Percentiles rank a stretch among this genome's conserved stretches.
Conservation (phyloP, 148 eudicot genomes). For the Rhododendron molle region DNA sequence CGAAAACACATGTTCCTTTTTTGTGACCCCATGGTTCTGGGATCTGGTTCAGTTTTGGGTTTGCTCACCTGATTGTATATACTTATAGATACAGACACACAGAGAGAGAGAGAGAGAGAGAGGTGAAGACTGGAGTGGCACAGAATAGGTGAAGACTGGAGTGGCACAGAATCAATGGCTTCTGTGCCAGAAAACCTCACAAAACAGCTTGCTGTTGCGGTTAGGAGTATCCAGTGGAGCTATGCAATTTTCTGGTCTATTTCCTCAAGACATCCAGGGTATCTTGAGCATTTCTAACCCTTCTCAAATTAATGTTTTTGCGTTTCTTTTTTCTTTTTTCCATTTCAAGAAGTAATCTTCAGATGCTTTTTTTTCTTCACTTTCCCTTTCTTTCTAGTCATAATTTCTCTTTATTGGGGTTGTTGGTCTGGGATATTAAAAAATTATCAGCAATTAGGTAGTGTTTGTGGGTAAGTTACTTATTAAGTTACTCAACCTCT, state of each 20-base stretch:
- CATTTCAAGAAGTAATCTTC: background rate
- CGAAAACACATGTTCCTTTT: background rate
- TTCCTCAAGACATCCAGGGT: slow-evolving; percentile 52
- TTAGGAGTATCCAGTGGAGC: slow-evolving; percentile 68
- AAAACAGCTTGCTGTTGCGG: slow-evolving; percentile 52
- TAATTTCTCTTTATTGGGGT: background rate
- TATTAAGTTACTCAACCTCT: background rate
- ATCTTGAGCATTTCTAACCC: slow-evolving; percentile 9
- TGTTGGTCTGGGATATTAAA: background rate
- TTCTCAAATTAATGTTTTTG: background rate
- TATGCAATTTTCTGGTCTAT: slow-evolving; percentile 78
- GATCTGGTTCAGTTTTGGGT: slow-evolving; percentile 4
- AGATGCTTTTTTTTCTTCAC: background rate
- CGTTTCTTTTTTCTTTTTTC: background rate
- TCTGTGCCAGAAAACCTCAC: slow-evolving; percentile 33
- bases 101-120: background rate
- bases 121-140: background rate
- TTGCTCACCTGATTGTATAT: background rate
- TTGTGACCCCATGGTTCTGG: background rate
- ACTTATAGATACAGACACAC: background rate
- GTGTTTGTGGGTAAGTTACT: background rate
- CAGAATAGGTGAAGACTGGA: background rate
- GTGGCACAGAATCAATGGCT: slow-evolving; percentile 19
- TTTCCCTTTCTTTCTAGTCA: background rate
- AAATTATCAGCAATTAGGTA: background rate